A percentile compares a stretch with the other conserved stretches of the same genome.
These are phyloP conservation scores for Trichophyton benhamiae DNA, from an alignment of 2,329 filamentous ascomycete species.

Conservation along the genomic window DNA sequence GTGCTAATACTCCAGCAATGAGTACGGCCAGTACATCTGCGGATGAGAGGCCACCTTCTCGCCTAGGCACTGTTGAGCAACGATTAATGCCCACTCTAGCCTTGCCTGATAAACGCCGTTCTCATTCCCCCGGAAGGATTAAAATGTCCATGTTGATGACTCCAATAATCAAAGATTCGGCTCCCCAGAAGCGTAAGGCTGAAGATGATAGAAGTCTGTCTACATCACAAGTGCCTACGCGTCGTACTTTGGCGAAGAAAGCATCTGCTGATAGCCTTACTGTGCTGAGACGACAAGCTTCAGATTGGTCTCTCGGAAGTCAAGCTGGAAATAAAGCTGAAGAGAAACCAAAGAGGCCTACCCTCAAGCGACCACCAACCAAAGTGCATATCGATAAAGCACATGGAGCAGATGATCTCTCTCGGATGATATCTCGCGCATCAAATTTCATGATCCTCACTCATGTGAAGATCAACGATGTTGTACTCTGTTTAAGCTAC, in stretches of 20 bases:
- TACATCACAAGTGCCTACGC: slow-evolving; percentile 19
- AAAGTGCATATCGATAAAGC: slow-evolving; percentile 35
- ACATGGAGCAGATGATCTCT: slow-evolving; percentile 71
- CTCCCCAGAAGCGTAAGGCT: slow-evolving; percentile 14
- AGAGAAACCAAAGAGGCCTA: slow-evolving; percentile 40
- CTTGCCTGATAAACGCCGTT: slow-evolving; percentile 32
- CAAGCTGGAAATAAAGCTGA: slow-evolving; percentile 22
- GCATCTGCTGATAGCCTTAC: slow-evolving; percentile 32
- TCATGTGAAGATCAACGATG: slow-evolving; percentile 87
- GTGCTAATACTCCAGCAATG: slow-evolving; percentile 28
- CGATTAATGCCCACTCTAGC: slow-evolving; percentile 72
- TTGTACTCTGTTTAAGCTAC: slow-evolving; percentile 90
- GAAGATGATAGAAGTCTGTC: slow-evolving; percentile 12
- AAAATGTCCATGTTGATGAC: slow-evolving; percentile 2
- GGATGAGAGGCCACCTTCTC: slow-evolving; percentile 45
- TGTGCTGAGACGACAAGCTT: slow-evolving; percentile 24
- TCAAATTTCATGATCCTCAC: slow-evolving; percentile 97
- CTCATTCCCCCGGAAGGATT: slow-evolving; percentile 20
- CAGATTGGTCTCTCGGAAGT: slow-evolving; percentile 27
- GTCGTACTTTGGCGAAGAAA: slow-evolving; percentile 27
- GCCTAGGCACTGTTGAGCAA: slow-evolving; percentile 64
- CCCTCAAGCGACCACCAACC: slow-evolving; percentile 32
- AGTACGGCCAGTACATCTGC: slow-evolving; percentile 26
- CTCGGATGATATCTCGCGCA: slow-evolving; percentile 89
- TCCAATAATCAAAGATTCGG: slow-evolving; percentile 9